Evolutionary conservation across 495 filamentous ascomycete species (phyloP).

Genomic region (Oidiodendron maius): DNA sequence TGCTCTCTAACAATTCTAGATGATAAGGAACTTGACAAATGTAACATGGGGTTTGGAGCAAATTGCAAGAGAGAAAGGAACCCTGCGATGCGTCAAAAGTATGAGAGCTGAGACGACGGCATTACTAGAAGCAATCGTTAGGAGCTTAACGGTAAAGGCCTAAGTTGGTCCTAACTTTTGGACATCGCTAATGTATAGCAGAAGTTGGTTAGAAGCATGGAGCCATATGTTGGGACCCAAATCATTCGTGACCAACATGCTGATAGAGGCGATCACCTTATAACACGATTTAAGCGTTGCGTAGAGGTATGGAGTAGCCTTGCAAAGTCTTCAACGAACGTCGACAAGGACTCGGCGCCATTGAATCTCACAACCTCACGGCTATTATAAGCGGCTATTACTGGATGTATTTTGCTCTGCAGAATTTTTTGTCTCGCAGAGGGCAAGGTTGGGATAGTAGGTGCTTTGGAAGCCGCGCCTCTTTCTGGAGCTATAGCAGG

Average conservation of each 20-base stretch:
- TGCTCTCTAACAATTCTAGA: no score
- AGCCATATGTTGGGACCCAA: background rate
- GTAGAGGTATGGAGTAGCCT: background rate
- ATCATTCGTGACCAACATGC: background rate
- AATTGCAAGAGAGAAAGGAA: no score
- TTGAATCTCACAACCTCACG: background rate
- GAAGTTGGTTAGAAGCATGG: background rate
- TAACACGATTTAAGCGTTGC: background rate
- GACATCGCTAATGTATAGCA: background rate
- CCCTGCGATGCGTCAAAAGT: no score
- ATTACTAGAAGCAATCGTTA: background rate
- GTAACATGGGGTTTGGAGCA: background rate
- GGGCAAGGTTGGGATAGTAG: no score
- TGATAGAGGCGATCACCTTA: background rate
- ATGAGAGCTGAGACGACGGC: no score
- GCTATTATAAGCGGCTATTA: background rate
- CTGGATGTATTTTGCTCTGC: background rate
- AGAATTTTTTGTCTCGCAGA: no score
- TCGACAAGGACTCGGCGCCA: background rate
- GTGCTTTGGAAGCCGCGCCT: no score
- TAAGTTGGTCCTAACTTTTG: background rate
- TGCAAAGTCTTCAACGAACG: background rate
- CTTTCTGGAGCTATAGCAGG: no score
- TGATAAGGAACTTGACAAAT: background rate
- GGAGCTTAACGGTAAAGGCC: no score